phyloP scores from a whole-genome alignment of 2,329 filamentous ascomycete genomes.

The Ploettnerulaceae sp. region DNA sequence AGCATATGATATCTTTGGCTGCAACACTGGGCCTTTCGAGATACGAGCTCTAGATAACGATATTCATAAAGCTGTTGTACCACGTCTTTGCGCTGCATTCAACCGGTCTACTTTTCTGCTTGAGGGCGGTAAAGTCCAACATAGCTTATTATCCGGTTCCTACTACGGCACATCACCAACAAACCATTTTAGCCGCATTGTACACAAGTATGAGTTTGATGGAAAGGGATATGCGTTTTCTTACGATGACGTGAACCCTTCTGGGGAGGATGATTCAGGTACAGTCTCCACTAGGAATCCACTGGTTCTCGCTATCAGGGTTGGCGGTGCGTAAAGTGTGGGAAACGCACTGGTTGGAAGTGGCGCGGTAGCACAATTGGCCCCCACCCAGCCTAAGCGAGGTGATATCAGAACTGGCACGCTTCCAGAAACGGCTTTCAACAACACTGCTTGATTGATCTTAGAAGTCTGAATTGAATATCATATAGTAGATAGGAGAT shows the following conservation, averaged over 20 bases:
- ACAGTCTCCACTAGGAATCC: constrained; percentile 1
- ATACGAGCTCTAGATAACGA: not conserved
- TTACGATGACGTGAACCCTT: constrained; percentile 4
- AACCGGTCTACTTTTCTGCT: not conserved
- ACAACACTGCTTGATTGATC: not conserved
- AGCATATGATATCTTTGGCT: constrained; percentile 1
- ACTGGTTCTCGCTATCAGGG: not conserved
- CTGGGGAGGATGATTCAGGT: not conserved
- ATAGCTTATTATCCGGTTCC: not conserved
- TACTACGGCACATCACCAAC: not conserved
- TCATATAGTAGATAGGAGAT: not conserved
- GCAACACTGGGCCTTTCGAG: not conserved
- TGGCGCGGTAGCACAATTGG: not conserved
- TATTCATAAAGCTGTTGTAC: not conserved
- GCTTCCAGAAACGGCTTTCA: not conserved
- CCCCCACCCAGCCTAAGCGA: not conserved
- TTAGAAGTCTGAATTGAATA: not conserved
- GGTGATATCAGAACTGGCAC: not conserved
- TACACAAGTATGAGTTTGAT: not conserved
- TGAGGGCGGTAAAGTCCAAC: not conserved
- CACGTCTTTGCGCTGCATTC: constrained; percentile 4
- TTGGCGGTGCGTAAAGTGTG: not conserved
- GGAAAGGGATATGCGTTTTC: not conserved
- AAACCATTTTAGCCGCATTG: not conserved
- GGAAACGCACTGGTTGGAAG: not conserved